phyloP scores from a whole-genome alignment of 2,329 filamentous ascomycete species.

The Lasiodiplodia theobromae region DNA sequence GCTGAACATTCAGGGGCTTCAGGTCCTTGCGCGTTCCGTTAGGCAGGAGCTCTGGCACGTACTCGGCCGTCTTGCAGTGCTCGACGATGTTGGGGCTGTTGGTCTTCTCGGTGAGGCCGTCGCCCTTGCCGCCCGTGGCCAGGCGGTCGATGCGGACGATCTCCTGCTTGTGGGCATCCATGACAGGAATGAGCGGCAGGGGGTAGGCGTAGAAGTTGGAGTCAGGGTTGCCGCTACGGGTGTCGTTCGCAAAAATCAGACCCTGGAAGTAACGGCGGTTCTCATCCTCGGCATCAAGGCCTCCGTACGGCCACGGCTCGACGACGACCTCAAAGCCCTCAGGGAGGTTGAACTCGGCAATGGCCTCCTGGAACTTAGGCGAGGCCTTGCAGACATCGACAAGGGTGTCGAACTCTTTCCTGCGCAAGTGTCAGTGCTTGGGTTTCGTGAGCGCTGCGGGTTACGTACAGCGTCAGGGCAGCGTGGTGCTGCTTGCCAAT shows the following conservation, averaged over 20 bases:
- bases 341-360: constrained; percentile 60
- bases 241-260: constrained; percentile 61
- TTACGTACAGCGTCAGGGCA: constrained; percentile 53
- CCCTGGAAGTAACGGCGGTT: constrained; percentile 62
- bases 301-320: constrained; percentile 65
- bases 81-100: constrained; percentile 48
- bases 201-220: constrained; percentile 52
- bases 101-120: constrained; percentile 47
- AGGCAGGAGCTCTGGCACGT: constrained; percentile 51
- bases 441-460: not conserved
- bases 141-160: constrained; percentile 47
- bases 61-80: constrained; percentile 61
- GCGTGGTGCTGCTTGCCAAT: constrained; percentile 59
- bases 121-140: constrained; percentile 48
- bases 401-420: constrained; percentile 55
- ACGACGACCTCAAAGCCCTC: constrained; percentile 63
- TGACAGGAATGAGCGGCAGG: constrained; percentile 46
- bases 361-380: constrained; percentile 58
- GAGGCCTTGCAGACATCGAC: constrained; percentile 60
- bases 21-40: constrained; percentile 50
- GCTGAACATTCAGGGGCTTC: constrained; percentile 76
- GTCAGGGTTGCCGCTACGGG: constrained; percentile 52
- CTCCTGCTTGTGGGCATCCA: constrained; percentile 45
- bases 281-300: constrained; percentile 56
- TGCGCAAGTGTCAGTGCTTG: constrained; percentile 20